Evolutionary conservation across 176 grass and related monocot species (phyloP).

Genomic region (Hordeum vulgare): DNA sequence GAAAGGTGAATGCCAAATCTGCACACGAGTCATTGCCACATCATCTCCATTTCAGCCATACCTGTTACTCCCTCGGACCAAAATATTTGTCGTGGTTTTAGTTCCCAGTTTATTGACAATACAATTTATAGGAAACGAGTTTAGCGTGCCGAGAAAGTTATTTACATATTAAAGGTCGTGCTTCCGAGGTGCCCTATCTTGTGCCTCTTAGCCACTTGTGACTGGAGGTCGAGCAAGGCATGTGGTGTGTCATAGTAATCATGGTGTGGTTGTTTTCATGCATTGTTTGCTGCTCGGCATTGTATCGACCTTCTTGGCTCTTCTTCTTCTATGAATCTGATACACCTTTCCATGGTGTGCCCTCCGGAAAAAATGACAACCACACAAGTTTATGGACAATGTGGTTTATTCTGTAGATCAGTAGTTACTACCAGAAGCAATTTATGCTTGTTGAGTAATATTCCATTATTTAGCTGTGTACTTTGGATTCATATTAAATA

Average conservation of each 20-base stretch:
- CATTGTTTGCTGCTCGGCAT: too few species aligned
- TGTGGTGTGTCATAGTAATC: too few species aligned
- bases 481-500: neutral
- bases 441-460: neutral
- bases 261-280: too few species aligned
- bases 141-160: neutral
- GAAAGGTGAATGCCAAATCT: neutral
- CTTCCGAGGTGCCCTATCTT: too few species aligned
- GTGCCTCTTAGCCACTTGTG: too few species aligned
- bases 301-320: too few species aligned
- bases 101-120: neutral
- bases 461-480: neutral
- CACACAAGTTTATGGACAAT: neutral
- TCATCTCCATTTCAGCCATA: neutral
- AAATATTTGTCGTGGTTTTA: too few species aligned
- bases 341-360: too few species aligned
- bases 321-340: too few species aligned
- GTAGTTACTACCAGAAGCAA: neutral
- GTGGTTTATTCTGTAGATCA: neutral
- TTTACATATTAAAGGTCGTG: neutral
- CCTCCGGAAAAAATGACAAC: neutral
- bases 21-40: neutral
- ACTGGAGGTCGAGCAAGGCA: too few species aligned
- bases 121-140: neutral
- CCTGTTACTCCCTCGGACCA: too few species aligned